Percentiles rank a stretch among this genome's conserved stretches.
These are phyloP conservation scores for Flueggea neowawraea DNA, from an alignment of 441 rosid genomes.

Conservation along the genomic window DNA sequence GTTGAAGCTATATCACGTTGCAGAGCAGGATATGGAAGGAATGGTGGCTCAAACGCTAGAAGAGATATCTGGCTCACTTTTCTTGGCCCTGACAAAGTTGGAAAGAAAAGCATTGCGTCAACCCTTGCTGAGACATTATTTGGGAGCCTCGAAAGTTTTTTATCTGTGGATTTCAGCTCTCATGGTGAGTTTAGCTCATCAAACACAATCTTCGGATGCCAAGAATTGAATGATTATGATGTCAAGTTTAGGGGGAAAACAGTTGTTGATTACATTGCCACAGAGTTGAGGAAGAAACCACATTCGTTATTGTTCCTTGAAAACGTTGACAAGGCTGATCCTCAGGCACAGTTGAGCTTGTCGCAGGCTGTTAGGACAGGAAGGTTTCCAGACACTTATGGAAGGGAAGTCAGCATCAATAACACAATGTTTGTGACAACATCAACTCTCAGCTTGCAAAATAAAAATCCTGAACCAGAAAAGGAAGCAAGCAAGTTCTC, in stretches of 20 bases:
- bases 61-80: slow-evolving; percentile 68
- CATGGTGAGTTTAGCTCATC: slow-evolving; percentile 19
- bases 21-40: slow-evolving; percentile 28
- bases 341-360: slow-evolving; percentile 40
- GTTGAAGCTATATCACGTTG: slow-evolving; percentile 38
- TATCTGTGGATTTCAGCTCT: slow-evolving; percentile 52
- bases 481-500: slow-evolving; percentile 25
- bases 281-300: slow-evolving; percentile 52
- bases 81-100: slow-evolving; percentile 74
- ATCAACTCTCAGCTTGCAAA: slow-evolving; percentile 19
- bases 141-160: slow-evolving; percentile 38
- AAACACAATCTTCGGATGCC: slow-evolving; percentile 21
- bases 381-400: slow-evolving; percentile 52
- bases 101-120: slow-evolving; percentile 64
- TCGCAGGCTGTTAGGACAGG: slow-evolving; percentile 55
- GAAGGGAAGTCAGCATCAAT: slow-evolving; percentile 53
- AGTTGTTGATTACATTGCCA: slow-evolving; percentile 49
- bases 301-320: slow-evolving; percentile 63
- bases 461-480: slow-evolving; percentile 10
- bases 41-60: slow-evolving; percentile 17
- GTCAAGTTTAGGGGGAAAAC: slow-evolving; percentile 51
- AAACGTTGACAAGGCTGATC: slow-evolving; percentile 71
- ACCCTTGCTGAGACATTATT: slow-evolving; percentile 55
- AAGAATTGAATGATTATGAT: slow-evolving; percentile 26
- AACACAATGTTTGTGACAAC: slow-evolving; percentile 50